Base-by-base conservation (phyloP, 2,329 filamentous ascomycete species). In the Curvularia hawaiiensis region DNA sequence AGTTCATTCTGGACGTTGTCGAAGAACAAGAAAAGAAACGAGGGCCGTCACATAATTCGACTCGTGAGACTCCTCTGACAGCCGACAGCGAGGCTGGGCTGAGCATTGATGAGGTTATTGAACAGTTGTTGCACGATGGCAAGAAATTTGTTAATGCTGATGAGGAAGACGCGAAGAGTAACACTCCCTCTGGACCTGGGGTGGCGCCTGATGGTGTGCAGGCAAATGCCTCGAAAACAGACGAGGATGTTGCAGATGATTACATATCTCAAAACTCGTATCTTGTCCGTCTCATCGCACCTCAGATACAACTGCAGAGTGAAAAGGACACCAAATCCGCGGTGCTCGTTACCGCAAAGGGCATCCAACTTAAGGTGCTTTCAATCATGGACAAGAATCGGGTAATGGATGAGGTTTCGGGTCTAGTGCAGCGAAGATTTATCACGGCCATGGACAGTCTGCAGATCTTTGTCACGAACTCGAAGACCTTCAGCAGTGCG, bases 321-420 rank as follows among this genome's bases (percentile, higher is more conserved):
- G 95, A 99, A 72, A 98, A 97, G 82, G 98, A 99, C 76, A 90
- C 89, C 60, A 97, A 96, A 76, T 90, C 96, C 56, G 95, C 96
- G n/a, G 90, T 97, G 5, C 83, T 99, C n/a, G 88, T 98, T 46
- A 95, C 94, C 3, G 92, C 93, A 28, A 98, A 98, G 77, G 92
- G 93, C 52, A 99, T 99, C 92, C 93, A 98, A 75, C 85, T 98
- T 55, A 98, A 98, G 79, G 90, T 99, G 11, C 86, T 99, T 20
- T 94, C 97, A 64, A 94, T 99, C 68, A 97, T 98, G 90, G 95
- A 99, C 78, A 97, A 96, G 77, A 89, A 92, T 69, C 86, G 95
- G 59, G 86, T 98, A 55, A 93, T 88, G 47, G 95, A 99, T 74
- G 89, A 91, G 66, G 92, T 99, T 69, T 97, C 92, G 70, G 96